Percentiles rank a stretch among this genome's conserved stretches.
Evolutionary conservation across 164 flowering plant genomes (phyloP).

Genomic region (Vitis rotundifolia): DNA sequence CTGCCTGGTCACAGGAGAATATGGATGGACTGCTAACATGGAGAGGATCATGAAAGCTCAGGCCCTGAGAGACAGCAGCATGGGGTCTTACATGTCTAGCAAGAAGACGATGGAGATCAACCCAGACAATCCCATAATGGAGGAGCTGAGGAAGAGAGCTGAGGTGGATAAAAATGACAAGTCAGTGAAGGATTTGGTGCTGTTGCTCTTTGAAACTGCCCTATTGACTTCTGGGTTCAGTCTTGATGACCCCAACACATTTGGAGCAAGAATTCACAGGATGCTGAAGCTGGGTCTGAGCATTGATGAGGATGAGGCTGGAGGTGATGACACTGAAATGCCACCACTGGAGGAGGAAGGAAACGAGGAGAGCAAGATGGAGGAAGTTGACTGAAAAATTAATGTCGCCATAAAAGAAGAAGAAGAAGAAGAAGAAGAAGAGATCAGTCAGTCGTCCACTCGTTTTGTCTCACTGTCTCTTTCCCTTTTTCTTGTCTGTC

Average conservation of each 20-base stretch:
- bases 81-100: slow-evolving; percentile 47
- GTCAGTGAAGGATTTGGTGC: slow-evolving; percentile 45
- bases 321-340: slow-evolving; percentile 44
- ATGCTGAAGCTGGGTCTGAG: slow-evolving; percentile 51
- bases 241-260: slow-evolving; percentile 54
- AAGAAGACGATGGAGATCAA: slow-evolving; percentile 56
- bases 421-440: slow-evolving; percentile 55
- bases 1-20: slow-evolving; percentile 66
- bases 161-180: slow-evolving; percentile 48
- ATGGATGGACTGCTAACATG: slow-evolving; percentile 73
- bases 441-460: slow-evolving; percentile 34
- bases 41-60: slow-evolving; percentile 56
- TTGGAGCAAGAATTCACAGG: slow-evolving; percentile 48
- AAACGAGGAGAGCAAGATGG: neutral
- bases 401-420: slow-evolving; percentile 21
- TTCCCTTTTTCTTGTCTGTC: slow-evolving; percentile 32
- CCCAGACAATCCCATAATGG: slow-evolving; percentile 47
- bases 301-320: slow-evolving; percentile 46
- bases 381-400: neutral
- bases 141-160: slow-evolving; percentile 47
- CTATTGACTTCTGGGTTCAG: slow-evolving; percentile 47
- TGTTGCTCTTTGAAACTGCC: slow-evolving; percentile 42
- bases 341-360: neutral
- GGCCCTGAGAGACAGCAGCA: slow-evolving; percentile 44
- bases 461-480: too few relatives aligned